A percentile compares a stretch with the other conserved stretches of the same genome.
Evolutionary conservation across 805 yeast genomes (phyloP).

Genomic region (Monosporozyma servazzii): DNA sequence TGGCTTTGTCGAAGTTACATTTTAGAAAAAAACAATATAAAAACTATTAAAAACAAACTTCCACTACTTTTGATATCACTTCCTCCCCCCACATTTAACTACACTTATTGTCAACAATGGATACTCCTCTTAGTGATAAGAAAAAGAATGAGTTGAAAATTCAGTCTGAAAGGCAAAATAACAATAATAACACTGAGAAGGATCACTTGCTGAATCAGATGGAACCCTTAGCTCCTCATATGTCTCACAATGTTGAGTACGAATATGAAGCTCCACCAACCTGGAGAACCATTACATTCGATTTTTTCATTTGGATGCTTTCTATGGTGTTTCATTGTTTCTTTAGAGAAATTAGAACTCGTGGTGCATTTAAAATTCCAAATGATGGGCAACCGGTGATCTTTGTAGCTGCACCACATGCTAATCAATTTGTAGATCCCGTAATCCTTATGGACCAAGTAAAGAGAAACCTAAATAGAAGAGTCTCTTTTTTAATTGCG

Average conservation of each 20-base stretch:
- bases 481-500: slow-evolving; percentile 64
- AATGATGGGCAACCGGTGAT: slow-evolving; percentile 66
- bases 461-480: slow-evolving; percentile 45
- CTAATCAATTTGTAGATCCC: slow-evolving; percentile 81
- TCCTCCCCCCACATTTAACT: background rate
- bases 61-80: background rate
- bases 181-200: background rate
- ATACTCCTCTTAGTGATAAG: slow-evolving; percentile 4
- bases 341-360: slow-evolving; percentile 79
- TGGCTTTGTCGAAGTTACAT: background rate
- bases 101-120: background rate
- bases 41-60: too few species aligned
- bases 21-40: too few species aligned
- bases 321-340: slow-evolving; percentile 50
- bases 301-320: slow-evolving; percentile 43
- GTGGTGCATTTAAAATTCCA: slow-evolving; percentile 74
- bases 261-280: slow-evolving; percentile 34
- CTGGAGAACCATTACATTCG: slow-evolving; percentile 37
- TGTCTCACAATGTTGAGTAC: slow-evolving; percentile 1
- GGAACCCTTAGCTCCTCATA: background rate
- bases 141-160: background rate
- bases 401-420: slow-evolving; percentile 95
- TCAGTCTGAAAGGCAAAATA: background rate
- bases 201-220: background rate
- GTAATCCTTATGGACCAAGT: slow-evolving; percentile 55